Evolutionary conservation across 2,329 filamentous ascomycete genomes (phyloP), one percentile per base, ranked within the genome.

Genomic region (Neonectria ditissima): DNA sequence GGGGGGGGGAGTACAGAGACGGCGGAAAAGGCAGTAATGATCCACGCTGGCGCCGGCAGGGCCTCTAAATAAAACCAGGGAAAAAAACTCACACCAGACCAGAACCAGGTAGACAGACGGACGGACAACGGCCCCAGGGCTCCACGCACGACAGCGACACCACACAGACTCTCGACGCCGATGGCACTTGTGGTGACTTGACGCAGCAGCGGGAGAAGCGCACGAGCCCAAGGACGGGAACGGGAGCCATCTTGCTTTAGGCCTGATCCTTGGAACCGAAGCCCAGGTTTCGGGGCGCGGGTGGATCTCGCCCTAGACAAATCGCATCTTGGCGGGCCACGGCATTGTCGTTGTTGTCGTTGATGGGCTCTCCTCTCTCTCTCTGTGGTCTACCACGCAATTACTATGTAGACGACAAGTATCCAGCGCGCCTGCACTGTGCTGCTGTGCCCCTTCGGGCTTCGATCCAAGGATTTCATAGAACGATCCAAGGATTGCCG

Each of bases 221-320:
- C 59, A 57, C 59, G 59, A 62, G 59, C 59, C 59, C 48, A 52
- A 51, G 48, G 48, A 53, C 39, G 45, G n/a, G 48, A 26, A 50
- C 59, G 59, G 59, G 59, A 62, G 53, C 54, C 59, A 56, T 62
- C 37, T 13, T n/a, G n/a, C n/a, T n/a, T n/a, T n/a, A n/a, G n/a
- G n/a, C n/a, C n/a, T n/a, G n/a, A n/a, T n/a, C n/a, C n/a, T n/a
- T 10, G 26, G 41, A 34, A 24, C 20, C 37, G 24, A 45, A 48
- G 26, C 43, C 43, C 37, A 56, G 59, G 43, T 22, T 45, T 30
- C n/a, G n/a, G n/a, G n/a, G n/a, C n/a, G n/a, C 39, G 47, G 39
- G 59, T 62, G 53, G 59, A 57, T 37, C 59, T 62, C 45, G 56
- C 26, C 48, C 37, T 50, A 22, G 56, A 32, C 37, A 51, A n/a